These are phyloP conservation scores for Malassezia japonica DNA, from an alignment of 1,284 basidiomycete genomes.

Conservation along the genomic window DNA sequence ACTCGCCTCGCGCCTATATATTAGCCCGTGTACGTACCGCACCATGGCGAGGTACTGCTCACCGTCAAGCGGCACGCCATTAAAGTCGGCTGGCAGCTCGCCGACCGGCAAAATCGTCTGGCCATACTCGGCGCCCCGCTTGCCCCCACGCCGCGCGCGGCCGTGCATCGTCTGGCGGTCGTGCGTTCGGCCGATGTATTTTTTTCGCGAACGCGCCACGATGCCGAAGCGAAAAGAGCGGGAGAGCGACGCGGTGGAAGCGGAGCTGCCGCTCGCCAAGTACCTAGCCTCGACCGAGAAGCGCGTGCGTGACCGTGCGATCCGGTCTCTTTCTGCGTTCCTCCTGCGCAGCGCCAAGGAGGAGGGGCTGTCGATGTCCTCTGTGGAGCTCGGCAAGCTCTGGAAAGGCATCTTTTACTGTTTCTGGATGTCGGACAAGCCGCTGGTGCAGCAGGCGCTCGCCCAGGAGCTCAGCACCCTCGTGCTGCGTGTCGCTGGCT, in stretches of 20 bases:
- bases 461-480: conserved; percentile 76
- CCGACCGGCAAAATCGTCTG: conserved; percentile 29
- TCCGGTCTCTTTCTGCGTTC: conserved; percentile 66
- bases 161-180: conserved; percentile 1
- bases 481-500: conserved; percentile 22
- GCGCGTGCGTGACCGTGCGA: conserved; percentile 66
- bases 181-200: conserved; percentile 11
- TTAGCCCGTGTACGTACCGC: conserved; percentile 16
- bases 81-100: conserved; percentile 25
- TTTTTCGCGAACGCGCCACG: conserved; percentile 6
- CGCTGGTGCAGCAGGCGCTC: conserved; percentile 83
- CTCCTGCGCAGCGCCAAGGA: conserved; percentile 23
- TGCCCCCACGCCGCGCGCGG: background rate
- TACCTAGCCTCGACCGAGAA: conserved; percentile 53
- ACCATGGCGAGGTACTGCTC: conserved; percentile 40
- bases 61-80: conserved; percentile 33
- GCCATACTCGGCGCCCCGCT: conserved; percentile 1
- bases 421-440: conserved; percentile 99
- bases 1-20: conserved; percentile 5
- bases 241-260: conserved; percentile 3
- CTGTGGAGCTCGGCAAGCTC: conserved; percentile 73
- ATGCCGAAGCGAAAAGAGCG: conserved; percentile 12
- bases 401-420: conserved; percentile 98
- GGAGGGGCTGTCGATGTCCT: conserved; percentile 51
- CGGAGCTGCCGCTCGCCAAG: conserved; percentile 32